Conservation (phyloP, 306 rosid genomes). For the Urtica urens region DNA sequence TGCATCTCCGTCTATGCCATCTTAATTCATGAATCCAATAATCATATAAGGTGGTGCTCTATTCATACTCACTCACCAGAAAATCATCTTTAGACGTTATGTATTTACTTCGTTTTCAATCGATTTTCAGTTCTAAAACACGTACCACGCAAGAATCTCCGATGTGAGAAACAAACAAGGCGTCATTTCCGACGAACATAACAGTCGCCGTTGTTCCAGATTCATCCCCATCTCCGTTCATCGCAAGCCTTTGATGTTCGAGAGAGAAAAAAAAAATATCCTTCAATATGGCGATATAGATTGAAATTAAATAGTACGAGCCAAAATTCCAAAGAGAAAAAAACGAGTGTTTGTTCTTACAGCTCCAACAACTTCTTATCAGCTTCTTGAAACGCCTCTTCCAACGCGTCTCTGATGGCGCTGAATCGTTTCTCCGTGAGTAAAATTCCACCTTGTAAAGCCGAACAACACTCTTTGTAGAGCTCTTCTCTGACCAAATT, state of each 20-base stretch:
- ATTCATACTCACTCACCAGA: too few relatives aligned
- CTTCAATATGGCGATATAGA: too few relatives aligned
- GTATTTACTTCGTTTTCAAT: neutral
- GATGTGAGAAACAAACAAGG: constrained; percentile 62
- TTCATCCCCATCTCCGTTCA: constrained; percentile 52
- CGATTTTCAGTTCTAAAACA: neutral
- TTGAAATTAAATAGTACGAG: too few relatives aligned
- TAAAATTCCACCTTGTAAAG: constrained; percentile 66
- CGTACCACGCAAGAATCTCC: constrained; percentile 92
- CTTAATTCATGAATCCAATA: too few relatives aligned
- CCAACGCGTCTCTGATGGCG: constrained; percentile 47
- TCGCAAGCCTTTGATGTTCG: constrained; percentile 65
- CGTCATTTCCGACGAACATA: constrained; percentile 46
- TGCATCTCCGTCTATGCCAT: too few relatives aligned
- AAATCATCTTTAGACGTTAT: too few relatives aligned
- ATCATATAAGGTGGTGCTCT: too few relatives aligned
- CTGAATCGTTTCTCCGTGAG: constrained; percentile 48
- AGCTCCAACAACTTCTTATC: constrained; percentile 53
- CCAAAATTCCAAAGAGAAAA: neutral
- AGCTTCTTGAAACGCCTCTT: constrained; percentile 55
- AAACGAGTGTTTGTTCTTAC: constrained; percentile 32
- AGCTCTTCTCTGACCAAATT: constrained; percentile 59
- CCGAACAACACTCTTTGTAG: constrained; percentile 70
- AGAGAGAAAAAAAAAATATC: constrained; percentile 43
- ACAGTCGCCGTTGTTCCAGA: constrained; percentile 91